These are phyloP conservation scores for Pulveroboletus sp. DNA, from an alignment of 768 basidiomycete genomes.

Conservation along the genomic window DNA sequence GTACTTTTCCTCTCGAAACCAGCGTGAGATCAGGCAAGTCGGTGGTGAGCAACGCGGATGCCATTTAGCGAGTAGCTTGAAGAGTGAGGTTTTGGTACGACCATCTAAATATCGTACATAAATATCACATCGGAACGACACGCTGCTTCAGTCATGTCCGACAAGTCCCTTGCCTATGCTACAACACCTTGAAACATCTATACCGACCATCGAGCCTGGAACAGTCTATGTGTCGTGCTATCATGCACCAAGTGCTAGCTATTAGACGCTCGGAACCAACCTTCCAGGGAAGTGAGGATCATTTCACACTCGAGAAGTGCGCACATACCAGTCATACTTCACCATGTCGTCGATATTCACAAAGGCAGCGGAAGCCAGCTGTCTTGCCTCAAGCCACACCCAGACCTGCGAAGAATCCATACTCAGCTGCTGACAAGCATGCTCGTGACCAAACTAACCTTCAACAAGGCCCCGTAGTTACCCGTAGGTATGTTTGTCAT, in stretches of 20 bases:
- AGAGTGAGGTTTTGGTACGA: neutral
- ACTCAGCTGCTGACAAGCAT: neutral
- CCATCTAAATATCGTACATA: conserved; percentile 2
- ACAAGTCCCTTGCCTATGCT: conserved; percentile 13
- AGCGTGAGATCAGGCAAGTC: conserved; percentile 60
- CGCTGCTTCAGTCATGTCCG: conserved; percentile 6
- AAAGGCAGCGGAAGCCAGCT: conserved; percentile 74
- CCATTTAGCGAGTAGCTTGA: conserved; percentile 13
- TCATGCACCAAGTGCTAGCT: conserved; percentile 1
- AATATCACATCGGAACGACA: conserved; percentile 12
- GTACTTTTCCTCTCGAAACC: conserved; percentile 89
- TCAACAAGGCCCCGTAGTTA: conserved; percentile 80
- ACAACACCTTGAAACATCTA: conserved; percentile 13
- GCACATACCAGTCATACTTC: conserved; percentile 77
- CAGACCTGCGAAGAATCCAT: conserved; percentile 54
- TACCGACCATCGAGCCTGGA: neutral
- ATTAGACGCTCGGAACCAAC: conserved; percentile 47
- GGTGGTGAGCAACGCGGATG: conserved; percentile 45
- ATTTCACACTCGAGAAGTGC: neutral
- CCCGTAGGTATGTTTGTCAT: conserved; percentile 59
- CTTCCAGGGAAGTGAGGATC: conserved; percentile 31
- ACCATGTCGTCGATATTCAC: conserved; percentile 82
- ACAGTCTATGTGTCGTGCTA: conserved; percentile 12
- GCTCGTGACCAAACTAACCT: conserved; percentile 48
- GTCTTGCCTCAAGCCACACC: conserved; percentile 91